Evolutionary conservation across 2,329 filamentous ascomycete genomes (phyloP), one percentile per base, ranked within the genome.

Genomic region (Phialophora chinensis): DNA sequence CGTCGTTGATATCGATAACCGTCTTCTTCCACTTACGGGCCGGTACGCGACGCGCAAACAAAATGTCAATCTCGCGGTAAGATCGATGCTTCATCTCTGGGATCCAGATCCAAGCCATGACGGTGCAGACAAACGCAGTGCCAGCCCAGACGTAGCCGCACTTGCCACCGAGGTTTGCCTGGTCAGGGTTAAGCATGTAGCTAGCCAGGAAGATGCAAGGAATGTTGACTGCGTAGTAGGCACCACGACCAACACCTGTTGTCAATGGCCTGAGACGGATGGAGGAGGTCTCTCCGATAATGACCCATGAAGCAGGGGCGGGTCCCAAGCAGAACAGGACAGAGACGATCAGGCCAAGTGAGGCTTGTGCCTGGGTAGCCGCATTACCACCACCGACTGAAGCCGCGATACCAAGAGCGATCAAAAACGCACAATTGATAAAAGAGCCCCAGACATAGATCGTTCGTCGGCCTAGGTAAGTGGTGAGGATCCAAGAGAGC

Each of bases 261-360:
- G 85, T 90, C n/a, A 90, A 78, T 55, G 88, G 85, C 56, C 88
- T 77, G 33, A 90, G 87, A 68, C 88, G 87, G 62, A 90, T 83
- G 59, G 88, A 79, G 0, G 88, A 88, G 1, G 88, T 90, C 77
- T 90, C 88, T 71, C 85, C 87, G 55, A 90, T 90, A 71, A 90
- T 87, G 77, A 87, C 85, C 83, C 85, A 90, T 10, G 87, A 89
- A 49, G 85, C 85, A 55, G 88, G 88, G 1, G 86, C 88, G 29
- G 86, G 86, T 71, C 85, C 86, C 17, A 88, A 76, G 50, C 83
- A 85, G 79, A 89, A 91, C 35, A 89, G 77, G 63, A 90, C 85
- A 31, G 88, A 90, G 73, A 90, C 81, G 71, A 90, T 87, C 60
- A 90, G 79, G 69, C 87, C 88, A 27, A 90, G 79, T 7, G 84